These are phyloP conservation scores for Pleurotus djamor DNA, from an alignment of 768 basidiomycete genomes.

Conservation along the genomic window DNA sequence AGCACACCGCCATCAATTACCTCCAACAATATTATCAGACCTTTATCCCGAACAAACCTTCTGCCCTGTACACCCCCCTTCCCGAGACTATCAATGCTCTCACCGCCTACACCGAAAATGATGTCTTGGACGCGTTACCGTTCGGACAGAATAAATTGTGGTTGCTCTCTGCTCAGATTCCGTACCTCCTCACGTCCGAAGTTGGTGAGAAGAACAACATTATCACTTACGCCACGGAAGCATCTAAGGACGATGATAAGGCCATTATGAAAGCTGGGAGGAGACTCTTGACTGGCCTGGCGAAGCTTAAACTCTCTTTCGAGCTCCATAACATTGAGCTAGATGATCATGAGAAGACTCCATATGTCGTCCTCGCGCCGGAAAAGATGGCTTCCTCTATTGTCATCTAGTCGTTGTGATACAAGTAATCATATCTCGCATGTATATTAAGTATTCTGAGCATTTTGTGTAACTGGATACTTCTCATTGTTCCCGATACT, in stretches of 20 bases:
- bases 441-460: too few species aligned
- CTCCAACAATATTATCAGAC: constrained; percentile 30
- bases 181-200: constrained; percentile 22
- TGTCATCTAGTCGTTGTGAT: constrained; percentile 13
- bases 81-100: constrained; percentile 18
- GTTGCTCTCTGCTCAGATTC: constrained; percentile 25
- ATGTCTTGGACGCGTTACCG: constrained; percentile 17
- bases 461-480: too few species aligned
- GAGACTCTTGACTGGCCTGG: constrained; percentile 19
- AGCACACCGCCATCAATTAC: constrained; percentile 30
- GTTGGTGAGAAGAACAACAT: constrained; percentile 20
- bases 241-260: not conserved
- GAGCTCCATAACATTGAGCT: constrained; percentile 15
- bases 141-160: constrained; percentile 17
- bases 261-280: constrained; percentile 17
- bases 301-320: constrained; percentile 13
- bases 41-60: constrained; percentile 27
- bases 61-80: constrained; percentile 18
- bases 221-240: constrained; percentile 18
- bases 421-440: too few species aligned
- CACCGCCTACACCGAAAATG: constrained; percentile 14
- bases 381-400: constrained; percentile 20
- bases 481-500: too few species aligned
- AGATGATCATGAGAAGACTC: constrained; percentile 22
- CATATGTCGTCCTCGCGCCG: constrained; percentile 25